Conservation (phyloP, 129 eudicot species). For the Flaveria sonorensis region DNA sequence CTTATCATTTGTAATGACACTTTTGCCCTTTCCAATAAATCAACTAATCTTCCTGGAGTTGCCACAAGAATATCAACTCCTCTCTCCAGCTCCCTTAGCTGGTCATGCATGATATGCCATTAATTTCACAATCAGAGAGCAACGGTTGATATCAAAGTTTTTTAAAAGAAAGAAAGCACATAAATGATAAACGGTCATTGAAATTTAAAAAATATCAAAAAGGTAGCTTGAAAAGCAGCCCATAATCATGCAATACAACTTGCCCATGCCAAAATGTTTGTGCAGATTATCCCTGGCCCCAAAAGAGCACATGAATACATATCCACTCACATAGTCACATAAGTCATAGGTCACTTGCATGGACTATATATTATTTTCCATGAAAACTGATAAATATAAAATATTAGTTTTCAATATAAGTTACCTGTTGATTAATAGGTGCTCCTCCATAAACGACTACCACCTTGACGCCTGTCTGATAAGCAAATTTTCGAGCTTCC, state of each 20-base stretch:
- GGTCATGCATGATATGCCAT: slow-evolving; percentile 18
- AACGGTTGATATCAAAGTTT: neutral
- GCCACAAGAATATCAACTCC: slow-evolving; percentile 72
- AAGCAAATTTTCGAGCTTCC: slow-evolving; percentile 78
- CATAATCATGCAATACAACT: neutral
- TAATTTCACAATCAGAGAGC: slow-evolving; percentile 16
- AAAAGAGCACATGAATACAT: slow-evolving; percentile 13
- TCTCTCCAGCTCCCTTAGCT: slow-evolving; percentile 40
- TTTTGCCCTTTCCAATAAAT: slow-evolving; percentile 52
- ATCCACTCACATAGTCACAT: neutral
- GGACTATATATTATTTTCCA: neutral
- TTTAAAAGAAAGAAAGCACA: neutral
- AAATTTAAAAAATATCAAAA: neutral
- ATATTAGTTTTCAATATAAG: slow-evolving; percentile 1
- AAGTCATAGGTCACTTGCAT: neutral
- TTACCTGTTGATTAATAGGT: slow-evolving; percentile 67
- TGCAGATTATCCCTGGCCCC: slow-evolving; percentile 11
- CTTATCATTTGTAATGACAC: slow-evolving; percentile 48
- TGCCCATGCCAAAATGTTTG: slow-evolving; percentile 5
- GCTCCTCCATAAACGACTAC: slow-evolving; percentile 93
- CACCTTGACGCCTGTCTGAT: slow-evolving; percentile 79
- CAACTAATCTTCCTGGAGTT: slow-evolving; percentile 61
- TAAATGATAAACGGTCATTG: neutral
- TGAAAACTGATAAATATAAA: neutral
- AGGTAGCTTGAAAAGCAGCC: slow-evolving; percentile 6